Conservation (phyloP, 495 filamentous ascomycete genomes). For the Penicillium diatomitis region DNA sequence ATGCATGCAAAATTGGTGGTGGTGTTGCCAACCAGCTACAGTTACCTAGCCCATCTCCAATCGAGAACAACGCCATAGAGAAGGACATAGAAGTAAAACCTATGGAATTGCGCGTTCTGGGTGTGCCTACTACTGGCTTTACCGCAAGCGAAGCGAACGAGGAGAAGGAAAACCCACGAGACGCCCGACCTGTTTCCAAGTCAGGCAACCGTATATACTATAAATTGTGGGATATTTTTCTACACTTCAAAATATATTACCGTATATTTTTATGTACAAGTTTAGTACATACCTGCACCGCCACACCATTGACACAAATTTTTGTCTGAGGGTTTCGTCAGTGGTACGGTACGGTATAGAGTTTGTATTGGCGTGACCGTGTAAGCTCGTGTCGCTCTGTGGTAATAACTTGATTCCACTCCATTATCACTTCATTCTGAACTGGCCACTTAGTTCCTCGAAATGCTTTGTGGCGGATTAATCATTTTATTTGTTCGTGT, state of each 20-base stretch:
- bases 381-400: no score
- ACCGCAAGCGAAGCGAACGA: constrained; percentile 1
- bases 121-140: not conserved
- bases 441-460: no score
- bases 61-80: not conserved
- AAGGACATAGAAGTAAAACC: not conserved
- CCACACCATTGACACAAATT: not conserved
- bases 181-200: not conserved
- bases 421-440: no score
- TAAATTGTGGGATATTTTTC: not conserved
- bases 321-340: not conserved
- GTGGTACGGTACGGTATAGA: not conserved
- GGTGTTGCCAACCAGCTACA: constrained; percentile 2
- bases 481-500: no score
- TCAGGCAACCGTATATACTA: not conserved
- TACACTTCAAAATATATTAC: not conserved
- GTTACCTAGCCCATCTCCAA: not conserved
- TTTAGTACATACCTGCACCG: not conserved
- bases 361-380: not conserved
- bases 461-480: no score
- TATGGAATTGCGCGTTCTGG: not conserved
- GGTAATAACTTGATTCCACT: no score
- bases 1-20: not conserved
- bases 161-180: not conserved
- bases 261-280: not conserved